phyloP scores from a whole-genome alignment of 2,329 filamentous ascomycete genomes.

The Leptoxyphium fumago region DNA sequence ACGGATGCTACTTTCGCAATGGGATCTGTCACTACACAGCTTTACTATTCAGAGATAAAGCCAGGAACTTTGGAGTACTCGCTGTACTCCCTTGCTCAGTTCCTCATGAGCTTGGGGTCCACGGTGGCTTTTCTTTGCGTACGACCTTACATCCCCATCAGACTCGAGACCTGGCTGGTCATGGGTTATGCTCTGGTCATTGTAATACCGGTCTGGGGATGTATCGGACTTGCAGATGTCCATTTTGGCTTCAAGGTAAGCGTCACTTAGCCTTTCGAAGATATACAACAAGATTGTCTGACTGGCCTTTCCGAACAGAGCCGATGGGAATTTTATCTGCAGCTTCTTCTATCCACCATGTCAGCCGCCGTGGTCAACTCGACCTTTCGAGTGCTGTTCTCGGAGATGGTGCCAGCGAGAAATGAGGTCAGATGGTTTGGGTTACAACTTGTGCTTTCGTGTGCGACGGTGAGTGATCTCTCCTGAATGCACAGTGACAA shows the following conservation, averaged over 20 bases:
- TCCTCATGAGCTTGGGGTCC: slow-evolving; percentile 2
- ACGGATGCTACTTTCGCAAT: slow-evolving; percentile 4
- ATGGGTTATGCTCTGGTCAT: slow-evolving; percentile 1
- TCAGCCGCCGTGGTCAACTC: slow-evolving; percentile 2
- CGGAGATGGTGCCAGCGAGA: slow-evolving; percentile 4
- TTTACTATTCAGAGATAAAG: slow-evolving; percentile 2
- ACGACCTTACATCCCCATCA: slow-evolving; percentile 1
- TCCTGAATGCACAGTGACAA: too few species aligned
- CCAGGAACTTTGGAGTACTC: slow-evolving; percentile 4
- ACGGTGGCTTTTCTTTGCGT: slow-evolving; percentile 1
- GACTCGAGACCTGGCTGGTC: slow-evolving; percentile 1
- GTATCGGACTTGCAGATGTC: slow-evolving; percentile 2
- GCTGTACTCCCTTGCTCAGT: slow-evolving; percentile 3
- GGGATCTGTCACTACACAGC: slow-evolving; percentile 3
- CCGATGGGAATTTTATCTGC: slow-evolving; percentile 3
- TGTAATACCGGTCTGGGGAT: slow-evolving; percentile 2
- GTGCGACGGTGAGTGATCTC: slow-evolving; percentile 2
- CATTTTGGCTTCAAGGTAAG: slow-evolving; percentile 3
- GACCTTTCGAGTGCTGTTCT: slow-evolving; percentile 4
- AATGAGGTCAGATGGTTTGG: slow-evolving; percentile 5
- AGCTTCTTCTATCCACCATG: slow-evolving; percentile 1
- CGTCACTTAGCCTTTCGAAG: background rate
- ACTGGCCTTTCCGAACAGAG: background rate
- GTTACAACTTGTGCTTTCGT: slow-evolving; percentile 4
- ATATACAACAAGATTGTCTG: background rate